Conservation (phyloP, 768 basidiomycete species). For the Asterophora lycoperdoides region DNA sequence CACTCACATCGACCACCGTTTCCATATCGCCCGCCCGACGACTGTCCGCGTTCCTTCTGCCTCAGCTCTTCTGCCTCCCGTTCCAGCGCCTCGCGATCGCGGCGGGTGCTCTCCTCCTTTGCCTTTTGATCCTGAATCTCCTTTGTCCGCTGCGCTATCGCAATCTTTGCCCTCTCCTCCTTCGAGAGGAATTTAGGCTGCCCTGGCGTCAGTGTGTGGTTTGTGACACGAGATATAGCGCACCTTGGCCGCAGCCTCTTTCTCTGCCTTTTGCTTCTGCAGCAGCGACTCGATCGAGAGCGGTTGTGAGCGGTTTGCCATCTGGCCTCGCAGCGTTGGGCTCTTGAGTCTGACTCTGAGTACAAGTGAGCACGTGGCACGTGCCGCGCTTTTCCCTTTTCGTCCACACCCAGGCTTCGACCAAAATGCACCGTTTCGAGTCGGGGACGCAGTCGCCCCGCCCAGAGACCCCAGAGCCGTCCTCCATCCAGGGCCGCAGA, state of each 20-base stretch:
- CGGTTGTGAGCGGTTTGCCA: conserved; percentile 53
- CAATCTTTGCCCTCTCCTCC: conserved; percentile 85
- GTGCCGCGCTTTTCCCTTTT: conserved; percentile 1
- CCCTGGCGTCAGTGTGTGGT: conserved; percentile 3
- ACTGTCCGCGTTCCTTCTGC: conserved; percentile 43
- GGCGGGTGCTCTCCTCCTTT: conserved; percentile 53
- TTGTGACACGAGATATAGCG: conserved; percentile 1
- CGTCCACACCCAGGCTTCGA: background rate
- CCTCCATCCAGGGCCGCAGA: conserved; percentile 53
- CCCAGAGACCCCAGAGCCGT: conserved; percentile 60
- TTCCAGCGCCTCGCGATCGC: conserved; percentile 71
- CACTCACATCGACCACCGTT: conserved; percentile 35
- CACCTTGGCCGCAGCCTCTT: conserved; percentile 90
- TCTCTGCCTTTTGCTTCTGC: conserved; percentile 83
- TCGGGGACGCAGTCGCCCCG: conserved; percentile 43
- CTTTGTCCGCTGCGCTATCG: conserved; percentile 79
- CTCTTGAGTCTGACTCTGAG: no score
- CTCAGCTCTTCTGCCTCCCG: conserved; percentile 66
- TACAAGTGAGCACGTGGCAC: background rate
- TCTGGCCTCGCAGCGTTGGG: background rate
- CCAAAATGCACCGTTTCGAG: conserved; percentile 15
- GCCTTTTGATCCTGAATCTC: conserved; percentile 76
- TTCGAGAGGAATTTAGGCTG: conserved; percentile 95
- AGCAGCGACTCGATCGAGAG: conserved; percentile 86
- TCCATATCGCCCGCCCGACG: conserved; percentile 32